A percentile compares a stretch with the other conserved stretches of the same genome.
phyloP scores from a whole-genome alignment of 139 green algal genomes.

The Desmodesmus armatus region DNA sequence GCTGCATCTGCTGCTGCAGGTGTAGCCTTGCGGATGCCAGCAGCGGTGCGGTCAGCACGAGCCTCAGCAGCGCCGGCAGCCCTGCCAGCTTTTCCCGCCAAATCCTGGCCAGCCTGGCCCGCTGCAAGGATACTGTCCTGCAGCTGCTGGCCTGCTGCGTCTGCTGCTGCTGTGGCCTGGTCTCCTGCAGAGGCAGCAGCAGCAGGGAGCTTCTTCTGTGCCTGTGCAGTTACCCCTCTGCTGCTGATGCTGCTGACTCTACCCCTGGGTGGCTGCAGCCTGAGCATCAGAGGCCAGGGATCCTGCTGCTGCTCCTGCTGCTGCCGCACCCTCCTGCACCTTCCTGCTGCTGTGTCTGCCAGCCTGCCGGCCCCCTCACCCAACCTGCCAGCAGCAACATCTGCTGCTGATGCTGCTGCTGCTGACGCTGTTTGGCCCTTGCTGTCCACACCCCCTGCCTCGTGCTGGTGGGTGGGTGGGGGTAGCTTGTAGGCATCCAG shows the following conservation, averaged over 20 bases:
- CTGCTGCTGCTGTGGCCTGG: not conserved
- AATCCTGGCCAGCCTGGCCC: not conserved
- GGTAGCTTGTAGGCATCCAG: conserved; percentile 15
- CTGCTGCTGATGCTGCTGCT: not conserved
- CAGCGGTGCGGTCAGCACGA: not conserved
- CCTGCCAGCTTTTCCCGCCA: conserved; percentile 2
- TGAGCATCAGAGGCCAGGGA: not conserved
- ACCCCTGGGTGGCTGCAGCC: not conserved
- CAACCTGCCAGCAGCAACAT: not conserved
- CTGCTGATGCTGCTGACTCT: conserved; percentile 9
- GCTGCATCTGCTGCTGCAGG: conserved; percentile 13
- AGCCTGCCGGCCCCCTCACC: not conserved
- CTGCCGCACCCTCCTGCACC: not conserved
- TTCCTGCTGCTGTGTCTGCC: not conserved
- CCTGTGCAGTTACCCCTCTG: not conserved
- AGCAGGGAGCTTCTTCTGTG: not conserved
- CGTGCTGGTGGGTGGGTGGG: no score
- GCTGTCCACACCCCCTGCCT: no score
- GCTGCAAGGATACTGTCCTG: no score
- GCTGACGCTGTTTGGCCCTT: not conserved
- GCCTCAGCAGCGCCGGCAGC: not conserved
- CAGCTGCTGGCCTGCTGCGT: conserved; percentile 3
- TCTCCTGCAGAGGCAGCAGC: not conserved
- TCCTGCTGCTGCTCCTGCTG: not conserved
- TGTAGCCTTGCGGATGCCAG: not conserved